Evolutionary conservation across 257 asterid species (phyloP), one percentile per base, ranked within the genome.

Genomic region (Primulina huaijiensis): DNA sequence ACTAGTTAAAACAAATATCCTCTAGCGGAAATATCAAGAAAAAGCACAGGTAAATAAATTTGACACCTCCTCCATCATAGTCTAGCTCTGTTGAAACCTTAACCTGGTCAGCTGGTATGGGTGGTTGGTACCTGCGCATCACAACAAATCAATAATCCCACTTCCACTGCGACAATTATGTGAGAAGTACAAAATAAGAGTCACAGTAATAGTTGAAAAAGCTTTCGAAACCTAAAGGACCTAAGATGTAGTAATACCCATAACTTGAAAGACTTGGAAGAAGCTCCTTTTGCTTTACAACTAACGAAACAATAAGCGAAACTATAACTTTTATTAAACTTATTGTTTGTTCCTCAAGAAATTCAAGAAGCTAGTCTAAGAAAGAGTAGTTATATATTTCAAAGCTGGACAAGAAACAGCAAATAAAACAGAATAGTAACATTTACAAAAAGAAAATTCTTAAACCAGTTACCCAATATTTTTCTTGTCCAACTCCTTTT

Each of bases 91-190:
- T 72, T 12, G 81, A 69, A 69, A 86, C 90, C 81, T 83, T 90
- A 77, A 93, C 98, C 74, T 81, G 98, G 80, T 93, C 98, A 73
- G 92, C 94, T 69, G 97, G 96, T 64, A 93, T 75, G 34, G 98
- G 97, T 66, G 84, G 85, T 79, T 93, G 98, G 76, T 93, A 93
- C 80, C 98, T 93, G 63, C 81, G 79, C 43, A 65, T 50, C n/a
- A 66, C 38, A 29, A 33, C 25, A 64, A 72, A 53, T 53, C 66
- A 71, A 23, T 25, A 40, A 38, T 38, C 35, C 40, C 62, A 64
- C 67, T 55, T 21, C 55, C 19, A 46, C 2, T 1, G n/a, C 12
- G 27, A 20, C 55, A 52, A 12, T 16, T 72, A 43, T 30, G 38
- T 8, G 19, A 20, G 9, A 17, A 72, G 43, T 8, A 9, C 1